A percentile compares a stretch with the other conserved stretches of the same genome.
Evolutionary conservation across 108 stramenopile species (phyloP).

Genomic region (Pseudonitzschia multiseries): DNA sequence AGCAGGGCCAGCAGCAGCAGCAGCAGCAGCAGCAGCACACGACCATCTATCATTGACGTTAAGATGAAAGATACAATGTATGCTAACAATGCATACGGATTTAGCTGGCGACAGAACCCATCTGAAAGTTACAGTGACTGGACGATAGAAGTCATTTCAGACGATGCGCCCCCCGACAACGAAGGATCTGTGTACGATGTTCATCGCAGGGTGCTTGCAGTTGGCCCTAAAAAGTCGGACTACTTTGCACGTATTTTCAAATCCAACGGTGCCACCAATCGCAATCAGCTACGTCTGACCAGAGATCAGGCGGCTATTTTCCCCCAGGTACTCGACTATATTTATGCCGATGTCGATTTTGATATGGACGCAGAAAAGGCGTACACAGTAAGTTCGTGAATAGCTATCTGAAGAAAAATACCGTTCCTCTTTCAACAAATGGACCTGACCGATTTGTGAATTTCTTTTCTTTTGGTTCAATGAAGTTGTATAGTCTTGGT

Average conservation of each 20-base stretch:
- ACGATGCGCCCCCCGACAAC: not conserved
- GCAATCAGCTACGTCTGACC: constrained; percentile 3
- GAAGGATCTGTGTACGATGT: constrained; percentile 34
- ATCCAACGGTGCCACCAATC: not conserved
- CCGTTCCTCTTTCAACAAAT: no score
- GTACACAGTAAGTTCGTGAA: constrained; percentile 6
- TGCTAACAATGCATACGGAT: not conserved
- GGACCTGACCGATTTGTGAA: not conserved
- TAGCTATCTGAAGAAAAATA: not conserved
- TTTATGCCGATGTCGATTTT: constrained; percentile 11
- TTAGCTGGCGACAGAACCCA: constrained; percentile 42
- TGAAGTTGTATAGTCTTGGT: constrained; percentile 3
- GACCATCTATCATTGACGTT: constrained; percentile 9
- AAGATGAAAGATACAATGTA: not conserved
- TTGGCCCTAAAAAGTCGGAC: constrained; percentile 44
- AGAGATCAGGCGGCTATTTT: constrained; percentile 14
- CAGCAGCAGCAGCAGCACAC: constrained; percentile 1
- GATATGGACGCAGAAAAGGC: constrained; percentile 17
- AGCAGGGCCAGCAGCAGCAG: not conserved
- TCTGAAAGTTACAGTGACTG: constrained; percentile 51
- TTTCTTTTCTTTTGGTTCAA: not conserved
- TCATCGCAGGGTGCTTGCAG: constrained; percentile 48
- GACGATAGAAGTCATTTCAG: constrained; percentile 35
- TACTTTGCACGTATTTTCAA: constrained; percentile 43
- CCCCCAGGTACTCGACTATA: constrained; percentile 20